phyloP scores from a whole-genome alignment of 768 basidiomycete species.

The Trametes cinnabarina region DNA sequence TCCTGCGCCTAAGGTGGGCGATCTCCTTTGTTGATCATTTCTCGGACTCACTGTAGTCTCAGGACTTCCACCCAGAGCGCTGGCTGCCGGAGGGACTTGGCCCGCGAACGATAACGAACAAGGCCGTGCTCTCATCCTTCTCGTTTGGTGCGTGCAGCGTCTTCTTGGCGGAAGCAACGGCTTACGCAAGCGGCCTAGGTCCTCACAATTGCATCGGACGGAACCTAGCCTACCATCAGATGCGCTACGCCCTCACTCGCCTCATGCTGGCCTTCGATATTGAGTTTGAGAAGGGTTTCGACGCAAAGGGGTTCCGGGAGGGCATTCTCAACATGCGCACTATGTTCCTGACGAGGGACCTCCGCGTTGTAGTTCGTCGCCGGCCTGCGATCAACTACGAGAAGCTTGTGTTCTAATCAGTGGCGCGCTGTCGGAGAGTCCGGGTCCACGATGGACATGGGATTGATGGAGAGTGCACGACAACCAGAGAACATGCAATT shows the following conservation, averaged over 20 bases:
- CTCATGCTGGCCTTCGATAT: conserved; percentile 33
- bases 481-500: no score
- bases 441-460: no score
- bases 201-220: conserved; percentile 34
- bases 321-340: conserved; percentile 33
- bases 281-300: conserved; percentile 28
- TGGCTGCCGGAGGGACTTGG: conserved; percentile 36
- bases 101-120: conserved; percentile 25
- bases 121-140: conserved; percentile 29
- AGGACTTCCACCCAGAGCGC: conserved; percentile 31
- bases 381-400: conserved; percentile 2
- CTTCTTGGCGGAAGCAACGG: conserved; percentile 6
- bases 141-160: conserved; percentile 14
- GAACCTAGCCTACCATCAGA: conserved; percentile 31
- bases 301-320: conserved; percentile 25
- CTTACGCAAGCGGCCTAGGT: conserved; percentile 19
- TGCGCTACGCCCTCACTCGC: conserved; percentile 28
- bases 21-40: not conserved
- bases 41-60: not conserved
- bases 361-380: conserved; percentile 10
- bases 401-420: not conserved
- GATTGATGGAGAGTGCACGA: no score
- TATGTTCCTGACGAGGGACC: conserved; percentile 27
- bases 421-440: not conserved
- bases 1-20: conserved; percentile 18